Percentiles rank a stretch among this genome's conserved stretches.
phyloP scores from a whole-genome alignment of 805 yeast species.

The Ogataea angusta region DNA sequence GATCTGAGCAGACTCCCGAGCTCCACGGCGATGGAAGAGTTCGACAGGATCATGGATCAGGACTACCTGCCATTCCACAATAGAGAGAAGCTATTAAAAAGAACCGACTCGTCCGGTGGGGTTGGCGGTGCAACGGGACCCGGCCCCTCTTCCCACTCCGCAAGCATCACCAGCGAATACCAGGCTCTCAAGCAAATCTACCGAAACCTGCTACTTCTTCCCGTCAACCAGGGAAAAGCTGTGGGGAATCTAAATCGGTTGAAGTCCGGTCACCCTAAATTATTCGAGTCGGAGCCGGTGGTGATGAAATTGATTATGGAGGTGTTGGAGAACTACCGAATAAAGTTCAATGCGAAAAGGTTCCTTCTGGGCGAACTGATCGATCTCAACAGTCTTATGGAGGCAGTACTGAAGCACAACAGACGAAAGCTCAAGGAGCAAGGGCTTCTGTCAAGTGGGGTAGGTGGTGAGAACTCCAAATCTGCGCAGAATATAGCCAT shows the following conservation, averaged over 20 bases:
- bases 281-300: slow-evolving; percentile 51
- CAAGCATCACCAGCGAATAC: slow-evolving; percentile 20
- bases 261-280: slow-evolving; percentile 46
- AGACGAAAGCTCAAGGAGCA: slow-evolving; percentile 27
- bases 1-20: slow-evolving; percentile 9
- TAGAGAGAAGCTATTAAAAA: slow-evolving; percentile 8
- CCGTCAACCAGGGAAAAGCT: slow-evolving; percentile 29
- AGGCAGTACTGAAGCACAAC: slow-evolving; percentile 46
- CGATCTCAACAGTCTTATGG: slow-evolving; percentile 51
- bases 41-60: slow-evolving; percentile 24
- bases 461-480: slow-evolving; percentile 2
- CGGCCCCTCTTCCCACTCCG: slow-evolving; percentile 9
- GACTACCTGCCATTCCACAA: slow-evolving; percentile 27
- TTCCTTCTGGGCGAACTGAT: slow-evolving; percentile 62
- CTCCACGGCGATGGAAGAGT: slow-evolving; percentile 15
- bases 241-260: slow-evolving; percentile 43
- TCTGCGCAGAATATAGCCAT: neutral
- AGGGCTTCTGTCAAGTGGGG: slow-evolving; percentile 2
- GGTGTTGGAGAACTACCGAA: slow-evolving; percentile 54
- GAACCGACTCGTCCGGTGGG: slow-evolving; percentile 9
- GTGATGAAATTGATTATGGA: slow-evolving; percentile 51
- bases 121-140: slow-evolving; percentile 18
- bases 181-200: slow-evolving; percentile 25
- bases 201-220: slow-evolving; percentile 28
- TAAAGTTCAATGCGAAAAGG: slow-evolving; percentile 58